A percentile compares a stretch with the other conserved stretches of the same genome.
Evolutionary conservation across 2,329 filamentous ascomycete genomes (phyloP).

Genomic region (Leptographium wingfieldii): DNA sequence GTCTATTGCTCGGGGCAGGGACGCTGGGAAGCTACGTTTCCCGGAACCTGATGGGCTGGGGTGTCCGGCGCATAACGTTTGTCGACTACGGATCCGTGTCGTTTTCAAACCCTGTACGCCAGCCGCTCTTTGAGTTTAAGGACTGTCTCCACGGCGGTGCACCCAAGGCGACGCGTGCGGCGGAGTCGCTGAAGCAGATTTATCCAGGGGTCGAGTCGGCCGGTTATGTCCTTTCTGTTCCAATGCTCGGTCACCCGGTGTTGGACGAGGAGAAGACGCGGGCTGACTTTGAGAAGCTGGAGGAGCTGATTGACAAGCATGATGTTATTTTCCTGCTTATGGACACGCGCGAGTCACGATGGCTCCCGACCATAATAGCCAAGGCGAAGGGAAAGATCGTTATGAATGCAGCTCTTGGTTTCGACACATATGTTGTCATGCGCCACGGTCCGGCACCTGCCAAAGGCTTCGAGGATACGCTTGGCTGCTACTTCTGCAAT

Average conservation of each 20-base stretch:
- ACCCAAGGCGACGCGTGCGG: constrained; percentile 70
- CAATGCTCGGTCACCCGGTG: constrained; percentile 90
- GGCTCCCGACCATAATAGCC: constrained; percentile 92
- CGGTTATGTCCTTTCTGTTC: constrained; percentile 74
- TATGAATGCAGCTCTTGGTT: constrained; percentile 90
- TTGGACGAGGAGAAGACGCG: constrained; percentile 57
- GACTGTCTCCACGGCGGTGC: constrained; percentile 80
- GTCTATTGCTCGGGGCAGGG: constrained; percentile 80
- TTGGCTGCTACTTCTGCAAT: constrained; percentile 98
- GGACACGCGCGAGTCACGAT: constrained; percentile 88
- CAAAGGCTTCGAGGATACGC: constrained; percentile 45
- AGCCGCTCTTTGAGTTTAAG: constrained; percentile 81
- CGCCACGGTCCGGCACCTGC: constrained; percentile 63
- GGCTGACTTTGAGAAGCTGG: constrained; percentile 62
- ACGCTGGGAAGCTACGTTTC: constrained; percentile 92
- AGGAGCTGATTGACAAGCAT: constrained; percentile 66
- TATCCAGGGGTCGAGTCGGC: constrained; percentile 79
- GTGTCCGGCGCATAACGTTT: constrained; percentile 88
- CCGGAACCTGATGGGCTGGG: constrained; percentile 87
- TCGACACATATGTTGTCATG: constrained; percentile 97
- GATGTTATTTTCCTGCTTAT: constrained; percentile 94
- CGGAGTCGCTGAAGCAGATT: constrained; percentile 68
- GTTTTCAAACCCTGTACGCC: constrained; percentile 91
- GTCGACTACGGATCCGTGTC: constrained; percentile 89
- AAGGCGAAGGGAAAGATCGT: constrained; percentile 90